A percentile compares a stretch with the other conserved stretches of the same genome.
Evolutionary conservation across 2,329 filamentous ascomycete genomes (phyloP).

Genomic region (Fusarium xylarioides): DNA sequence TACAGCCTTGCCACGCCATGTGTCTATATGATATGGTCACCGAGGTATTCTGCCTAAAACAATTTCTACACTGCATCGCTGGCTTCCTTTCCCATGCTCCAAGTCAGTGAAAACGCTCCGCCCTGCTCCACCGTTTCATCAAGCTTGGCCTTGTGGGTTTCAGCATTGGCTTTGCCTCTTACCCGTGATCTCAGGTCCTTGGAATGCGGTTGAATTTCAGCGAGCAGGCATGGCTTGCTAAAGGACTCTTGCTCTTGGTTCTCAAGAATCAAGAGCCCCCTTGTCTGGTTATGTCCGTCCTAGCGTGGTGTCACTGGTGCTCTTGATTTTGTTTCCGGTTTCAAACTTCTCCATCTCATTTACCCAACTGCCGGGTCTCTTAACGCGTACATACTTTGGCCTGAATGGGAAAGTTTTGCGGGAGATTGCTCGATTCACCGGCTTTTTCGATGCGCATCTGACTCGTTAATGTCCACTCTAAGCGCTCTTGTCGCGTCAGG

Average conservation of each 20-base stretch:
- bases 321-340: conserved; percentile 33
- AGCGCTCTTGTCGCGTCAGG: conserved; percentile 40
- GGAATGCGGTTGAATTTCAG: background rate
- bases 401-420: conserved; percentile 32
- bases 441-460: conserved; percentile 9
- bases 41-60: conserved; percentile 6
- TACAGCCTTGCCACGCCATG: conserved; percentile 14
- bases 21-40: background rate
- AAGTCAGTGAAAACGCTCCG: conserved; percentile 12
- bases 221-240: background rate
- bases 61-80: background rate
- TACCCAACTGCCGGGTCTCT: conserved; percentile 35
- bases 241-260: background rate
- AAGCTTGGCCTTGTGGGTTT: background rate
- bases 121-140: conserved; percentile 4
- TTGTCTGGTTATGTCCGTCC: background rate
- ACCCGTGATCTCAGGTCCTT: background rate
- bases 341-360: conserved; percentile 36
- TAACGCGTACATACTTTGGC: conserved; percentile 10
- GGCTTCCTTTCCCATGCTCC: background rate
- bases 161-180: background rate
- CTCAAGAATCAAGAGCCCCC: conserved; percentile 15
- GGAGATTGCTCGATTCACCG: conserved; percentile 15
- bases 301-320: conserved; percentile 12
- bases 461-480: conserved; percentile 37